Base-by-base conservation (phyloP, 495 filamentous ascomycete species). In the Penicillium steckii region DNA sequence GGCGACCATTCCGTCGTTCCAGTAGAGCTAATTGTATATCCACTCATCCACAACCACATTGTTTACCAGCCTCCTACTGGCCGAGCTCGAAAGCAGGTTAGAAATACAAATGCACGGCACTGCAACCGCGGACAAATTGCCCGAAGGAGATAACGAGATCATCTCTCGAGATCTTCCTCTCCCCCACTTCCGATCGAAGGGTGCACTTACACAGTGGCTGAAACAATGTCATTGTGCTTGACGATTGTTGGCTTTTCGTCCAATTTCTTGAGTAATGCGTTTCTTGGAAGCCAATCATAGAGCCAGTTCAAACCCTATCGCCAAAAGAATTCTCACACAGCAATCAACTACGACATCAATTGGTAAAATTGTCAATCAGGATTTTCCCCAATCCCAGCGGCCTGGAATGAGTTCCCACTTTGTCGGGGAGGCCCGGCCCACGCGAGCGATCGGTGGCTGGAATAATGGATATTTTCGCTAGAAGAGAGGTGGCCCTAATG, bases 91-190 rank as follows among this genome's bases (percentile, higher is more conserved):
- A 19, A 9, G 12, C 30, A 12, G 44, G 22, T 22, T n/a, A 7
- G 38, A 24, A 13, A 50, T 59, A 44, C 44, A 51, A 38, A 47
- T 60, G 55, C 45, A 49, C 43, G 40, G 46, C 42, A 56, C 40
- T 59, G 60, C 63, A 66, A 9, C 32, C 37, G 57, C 63, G 63
- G 63, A 55, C 33, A 61, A 57, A 61, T 64, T 64, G 9, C 63
- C 61, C 55, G 50, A 64, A 66, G 29, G 25, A 43, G 62, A 19
- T 25, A 18, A 26, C 45, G 12, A 52, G 57, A 64, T 66, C 60
- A 53, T 57, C 56, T 41, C 48, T 57, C n/a, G 51, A 48, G 50
- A 60, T 52, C 46, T 33, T 8, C 41, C 46, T 50, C 32, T n/a
- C n/a, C n/a, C 38, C 48, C 23, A 27, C 32, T 15, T 50, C 52